Evolutionary conservation across 1,139 yeast species (phyloP), one percentile per base, ranked within the genome.

Genomic region (Komagataea norvegica): DNA sequence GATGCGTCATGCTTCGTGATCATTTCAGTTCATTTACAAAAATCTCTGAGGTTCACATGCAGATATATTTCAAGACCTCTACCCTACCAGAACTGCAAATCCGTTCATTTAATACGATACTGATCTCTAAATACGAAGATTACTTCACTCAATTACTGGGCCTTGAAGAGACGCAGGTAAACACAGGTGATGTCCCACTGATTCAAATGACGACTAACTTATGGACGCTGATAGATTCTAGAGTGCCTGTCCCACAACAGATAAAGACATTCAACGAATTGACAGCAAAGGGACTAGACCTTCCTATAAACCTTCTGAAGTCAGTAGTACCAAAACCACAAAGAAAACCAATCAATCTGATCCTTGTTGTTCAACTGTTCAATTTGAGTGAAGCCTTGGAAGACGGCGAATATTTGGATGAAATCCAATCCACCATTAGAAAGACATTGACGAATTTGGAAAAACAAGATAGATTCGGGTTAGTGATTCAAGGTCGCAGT

Each of bases 401-500:
- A 1, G 61, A 70, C 42, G 50, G 49, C 0, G 69, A 64, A 9
- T 72, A 66, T 47, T 54, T 60, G 25, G n/a, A 19, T 1, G 42
- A 54, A 6, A 34, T 74, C 3, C 59, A 60, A 30, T 31, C 44
- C 0, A 45, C 59, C 4, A 41, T 77, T 4, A 50, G 46, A 6
- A 49, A 42, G 3, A 51, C 65, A 8, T 46, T 70, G 29, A 37
- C 49, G 1, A 45, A 50, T 0, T 50, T 79, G 34, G 57, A 68
- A 26, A 55, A 61, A 0, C 50, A 55, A n/a, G 86, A 79, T 53
- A 65, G 62, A 33, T 51, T 79, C 9, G 84, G 83, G 0, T 46
- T 79, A 19, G 70, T 79, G 0, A 62, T 77, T 28, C 56, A 74
- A 15, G 83, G 83, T 1, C 61, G 67, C 37, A 68, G 72, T 48